Conservation (phyloP, 305 asterid genomes). For the Fraxinus paxiana region DNA sequence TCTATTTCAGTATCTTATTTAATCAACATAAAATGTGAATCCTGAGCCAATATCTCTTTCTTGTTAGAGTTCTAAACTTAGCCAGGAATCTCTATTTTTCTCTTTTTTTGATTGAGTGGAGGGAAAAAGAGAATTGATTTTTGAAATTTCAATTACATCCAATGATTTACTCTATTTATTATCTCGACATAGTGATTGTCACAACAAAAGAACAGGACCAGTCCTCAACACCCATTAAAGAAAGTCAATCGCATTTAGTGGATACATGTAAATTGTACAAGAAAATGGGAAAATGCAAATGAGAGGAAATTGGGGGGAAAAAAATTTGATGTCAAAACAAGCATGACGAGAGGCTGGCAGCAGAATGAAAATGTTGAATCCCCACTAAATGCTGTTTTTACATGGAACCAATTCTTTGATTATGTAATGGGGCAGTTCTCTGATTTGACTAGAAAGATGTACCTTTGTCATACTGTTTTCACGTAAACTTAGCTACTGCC, state of each 20-base stretch:
- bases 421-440: background rate
- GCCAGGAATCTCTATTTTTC: background rate
- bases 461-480: background rate
- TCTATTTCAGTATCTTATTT: background rate
- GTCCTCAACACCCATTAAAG: background rate
- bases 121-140: background rate
- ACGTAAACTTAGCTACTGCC: background rate
- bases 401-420: constrained; percentile 8
- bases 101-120: background rate
- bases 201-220: background rate
- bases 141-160: background rate
- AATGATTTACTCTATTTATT: background rate
- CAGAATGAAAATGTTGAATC: constrained; percentile 8
- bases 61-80: background rate
- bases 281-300: background rate
- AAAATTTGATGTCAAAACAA: background rate
- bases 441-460: background rate
- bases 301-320: background rate
- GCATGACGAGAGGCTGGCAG: background rate
- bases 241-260: background rate
- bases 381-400: constrained; percentile 11
- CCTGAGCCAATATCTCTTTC: background rate
- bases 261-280: background rate
- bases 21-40: background rate
- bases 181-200: background rate